Conservation (phyloP, 108 stramenopile species). For the Pinguiococcus pyrenoidosus region DNA sequence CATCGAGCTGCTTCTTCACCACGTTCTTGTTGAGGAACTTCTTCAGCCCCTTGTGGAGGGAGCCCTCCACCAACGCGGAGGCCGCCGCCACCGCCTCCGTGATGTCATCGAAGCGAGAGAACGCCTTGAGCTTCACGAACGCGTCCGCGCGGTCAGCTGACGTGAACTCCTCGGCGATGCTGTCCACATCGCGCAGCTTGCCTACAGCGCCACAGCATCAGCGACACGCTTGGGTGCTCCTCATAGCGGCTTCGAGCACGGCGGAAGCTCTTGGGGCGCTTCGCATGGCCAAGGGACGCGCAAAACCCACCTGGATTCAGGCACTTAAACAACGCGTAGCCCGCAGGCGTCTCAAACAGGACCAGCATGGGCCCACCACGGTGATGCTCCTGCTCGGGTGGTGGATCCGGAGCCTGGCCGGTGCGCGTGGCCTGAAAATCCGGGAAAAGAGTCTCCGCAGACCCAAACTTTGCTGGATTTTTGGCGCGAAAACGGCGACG, state of each 20-base stretch:
- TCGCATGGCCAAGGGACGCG: no score
- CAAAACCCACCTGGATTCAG: conserved; percentile 10
- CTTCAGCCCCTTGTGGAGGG: conserved; percentile 77
- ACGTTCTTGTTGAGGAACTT: conserved; percentile 87
- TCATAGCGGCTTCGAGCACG: no score
- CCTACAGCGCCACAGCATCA: no score
- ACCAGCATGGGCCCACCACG: conserved; percentile 96
- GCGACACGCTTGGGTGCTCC: no score
- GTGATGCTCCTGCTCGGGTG: no score
- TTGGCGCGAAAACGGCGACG: no score
- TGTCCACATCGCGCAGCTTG: conserved; percentile 68
- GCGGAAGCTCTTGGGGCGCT: no score
- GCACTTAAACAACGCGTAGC: conserved; percentile 95
- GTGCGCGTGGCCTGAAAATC: no score
- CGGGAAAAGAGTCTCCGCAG: no score
- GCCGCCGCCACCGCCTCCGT: conserved; percentile 91
- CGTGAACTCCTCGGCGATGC: conserved; percentile 72
- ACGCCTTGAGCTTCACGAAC: conserved; percentile 64
- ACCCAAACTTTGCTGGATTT: no score
- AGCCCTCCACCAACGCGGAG: conserved; percentile 79
- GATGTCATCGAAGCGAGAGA: conserved; percentile 89
- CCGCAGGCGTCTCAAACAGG: conserved; percentile 96
- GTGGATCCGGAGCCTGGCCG: no score
- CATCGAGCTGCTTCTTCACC: conserved; percentile 59
- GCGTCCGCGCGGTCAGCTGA: neutral